These are phyloP conservation scores for Termitomyces sp. DNA, from an alignment of 768 basidiomycete species.

Conservation along the genomic window DNA sequence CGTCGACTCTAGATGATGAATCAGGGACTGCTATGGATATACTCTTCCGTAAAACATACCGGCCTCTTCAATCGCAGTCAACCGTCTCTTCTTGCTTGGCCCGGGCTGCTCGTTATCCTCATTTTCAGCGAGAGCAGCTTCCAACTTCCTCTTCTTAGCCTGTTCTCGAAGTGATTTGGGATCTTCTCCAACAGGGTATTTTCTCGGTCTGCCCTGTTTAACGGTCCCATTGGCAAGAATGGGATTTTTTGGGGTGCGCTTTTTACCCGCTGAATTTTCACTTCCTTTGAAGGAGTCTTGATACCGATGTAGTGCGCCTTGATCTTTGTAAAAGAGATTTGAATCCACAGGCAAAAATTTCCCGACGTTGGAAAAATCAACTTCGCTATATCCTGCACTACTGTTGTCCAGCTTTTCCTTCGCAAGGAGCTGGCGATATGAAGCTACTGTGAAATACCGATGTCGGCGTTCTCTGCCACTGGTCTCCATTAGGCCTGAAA, in stretches of 20 bases:
- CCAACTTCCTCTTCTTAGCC: constrained; percentile 16
- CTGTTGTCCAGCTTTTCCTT: constrained; percentile 60
- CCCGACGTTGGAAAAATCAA: constrained; percentile 47
- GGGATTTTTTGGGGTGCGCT: constrained; percentile 36
- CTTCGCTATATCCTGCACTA: constrained; percentile 34
- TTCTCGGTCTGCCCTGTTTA: constrained; percentile 59
- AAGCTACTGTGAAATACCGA: constrained; percentile 72
- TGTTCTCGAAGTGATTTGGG: constrained; percentile 13
- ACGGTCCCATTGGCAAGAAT: constrained; percentile 43
- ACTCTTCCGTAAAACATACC: constrained; percentile 4
- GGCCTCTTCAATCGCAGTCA: not conserved
- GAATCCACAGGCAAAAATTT: constrained; percentile 44
- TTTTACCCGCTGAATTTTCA: constrained; percentile 26
- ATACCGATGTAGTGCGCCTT: constrained; percentile 34
- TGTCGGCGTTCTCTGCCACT: constrained; percentile 82
- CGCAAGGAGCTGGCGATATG: constrained; percentile 59
- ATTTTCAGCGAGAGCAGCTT: constrained; percentile 3
- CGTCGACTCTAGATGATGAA: not conserved
- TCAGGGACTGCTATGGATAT: not conserved
- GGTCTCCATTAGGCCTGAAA: constrained; percentile 74
- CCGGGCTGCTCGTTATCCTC: constrained; percentile 11
- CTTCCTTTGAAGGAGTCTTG: constrained; percentile 46
- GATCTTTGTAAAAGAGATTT: constrained; percentile 50
- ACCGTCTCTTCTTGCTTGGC: constrained; percentile 22
- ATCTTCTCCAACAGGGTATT: constrained; percentile 21